Percentiles rank a stretch among this genome's conserved stretches.
Conservation (phyloP, 2,329 filamentous ascomycete genomes). For the Aspergillus fischeri region DNA sequence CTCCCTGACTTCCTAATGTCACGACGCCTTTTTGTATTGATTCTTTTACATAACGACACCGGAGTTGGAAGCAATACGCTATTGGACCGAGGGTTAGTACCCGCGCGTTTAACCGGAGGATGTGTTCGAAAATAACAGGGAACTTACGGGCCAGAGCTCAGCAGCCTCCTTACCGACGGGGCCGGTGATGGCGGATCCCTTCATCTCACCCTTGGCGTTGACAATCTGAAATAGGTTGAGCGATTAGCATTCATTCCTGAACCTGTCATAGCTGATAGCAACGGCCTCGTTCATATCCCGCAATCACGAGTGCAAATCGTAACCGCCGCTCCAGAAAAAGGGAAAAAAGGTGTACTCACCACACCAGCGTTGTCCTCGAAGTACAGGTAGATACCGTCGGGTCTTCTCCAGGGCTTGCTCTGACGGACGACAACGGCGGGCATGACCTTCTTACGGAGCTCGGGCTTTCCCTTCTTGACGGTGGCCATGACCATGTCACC, state of each 20-base stretch:
- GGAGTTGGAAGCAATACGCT: constrained; percentile 99
- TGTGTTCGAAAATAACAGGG: neutral
- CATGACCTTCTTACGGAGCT: constrained; percentile 99
- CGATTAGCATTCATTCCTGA: neutral
- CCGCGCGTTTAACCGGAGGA: neutral
- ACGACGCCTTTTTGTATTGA: constrained; percentile 4
- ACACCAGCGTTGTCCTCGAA: constrained; percentile 99
- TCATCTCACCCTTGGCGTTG: constrained; percentile 99
- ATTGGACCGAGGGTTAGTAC: neutral
- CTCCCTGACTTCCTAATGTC: constrained; percentile 11
- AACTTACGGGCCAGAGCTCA: constrained; percentile 94
- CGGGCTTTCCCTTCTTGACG: constrained; percentile 99
- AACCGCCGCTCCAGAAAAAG: neutral
- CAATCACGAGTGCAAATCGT: neutral
- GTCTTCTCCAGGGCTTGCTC: constrained; percentile 98
- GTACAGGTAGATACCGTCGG: constrained; percentile 98
- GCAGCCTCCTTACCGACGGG: constrained; percentile 99
- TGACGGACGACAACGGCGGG: constrained; percentile 98
- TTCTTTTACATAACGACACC: constrained; percentile 96
- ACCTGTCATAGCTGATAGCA: neutral
- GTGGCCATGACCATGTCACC: constrained; percentile 99
- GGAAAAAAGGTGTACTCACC: constrained; percentile 54
- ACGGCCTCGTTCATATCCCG: too few relatives aligned
- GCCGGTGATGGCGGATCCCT: constrained; percentile 98
- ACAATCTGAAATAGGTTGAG: constrained; percentile 65